A percentile compares a stretch with the other conserved stretches of the same genome.
phyloP scores from a whole-genome alignment of 805 yeast species.

The Candida railenensis region DNA sequence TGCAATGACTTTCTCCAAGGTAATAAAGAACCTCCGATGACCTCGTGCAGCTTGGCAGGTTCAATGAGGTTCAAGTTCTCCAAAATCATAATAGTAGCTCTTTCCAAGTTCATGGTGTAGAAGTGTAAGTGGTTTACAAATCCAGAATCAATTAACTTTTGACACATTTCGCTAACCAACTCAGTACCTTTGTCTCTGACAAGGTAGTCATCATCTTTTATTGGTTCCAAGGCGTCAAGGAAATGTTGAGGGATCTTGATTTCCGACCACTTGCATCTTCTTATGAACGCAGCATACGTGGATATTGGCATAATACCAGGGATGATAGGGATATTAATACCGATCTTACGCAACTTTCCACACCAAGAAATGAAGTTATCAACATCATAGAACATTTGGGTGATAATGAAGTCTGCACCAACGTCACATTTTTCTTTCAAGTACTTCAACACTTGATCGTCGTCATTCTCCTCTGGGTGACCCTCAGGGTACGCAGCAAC shows the following conservation, averaged over 20 bases:
- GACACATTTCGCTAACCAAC: constrained; percentile 81
- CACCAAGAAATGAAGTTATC: constrained; percentile 88
- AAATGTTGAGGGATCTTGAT: constrained; percentile 76
- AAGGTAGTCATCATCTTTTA: constrained; percentile 84
- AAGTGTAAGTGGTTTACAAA: constrained; percentile 85
- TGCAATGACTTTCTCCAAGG: constrained; percentile 95
- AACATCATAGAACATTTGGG: constrained; percentile 96
- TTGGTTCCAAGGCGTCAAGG: constrained; percentile 66
- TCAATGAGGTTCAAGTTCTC: constrained; percentile 66
- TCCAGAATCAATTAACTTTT: constrained; percentile 65
- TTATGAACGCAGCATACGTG: constrained; percentile 87
- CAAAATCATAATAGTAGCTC: constrained; percentile 83
- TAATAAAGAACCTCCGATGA: constrained; percentile 40
- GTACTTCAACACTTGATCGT: constrained; percentile 50
- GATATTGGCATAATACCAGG: constrained; percentile 99
- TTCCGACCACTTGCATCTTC: constrained; percentile 95
- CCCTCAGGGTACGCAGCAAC: constrained; percentile 99
- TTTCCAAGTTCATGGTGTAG: constrained; percentile 96
- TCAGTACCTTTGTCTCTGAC: constrained; percentile 86
- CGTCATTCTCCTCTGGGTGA: constrained; percentile 77
- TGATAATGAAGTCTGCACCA: constrained; percentile 91
- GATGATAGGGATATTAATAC: constrained; percentile 81
- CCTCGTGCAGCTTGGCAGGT: constrained; percentile 35
- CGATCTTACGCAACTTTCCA: constrained; percentile 60
- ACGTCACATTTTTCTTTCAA: constrained; percentile 88